Evolutionary conservation across 768 basidiomycete species (phyloP).

Genomic region (Suillus alpinus): DNA sequence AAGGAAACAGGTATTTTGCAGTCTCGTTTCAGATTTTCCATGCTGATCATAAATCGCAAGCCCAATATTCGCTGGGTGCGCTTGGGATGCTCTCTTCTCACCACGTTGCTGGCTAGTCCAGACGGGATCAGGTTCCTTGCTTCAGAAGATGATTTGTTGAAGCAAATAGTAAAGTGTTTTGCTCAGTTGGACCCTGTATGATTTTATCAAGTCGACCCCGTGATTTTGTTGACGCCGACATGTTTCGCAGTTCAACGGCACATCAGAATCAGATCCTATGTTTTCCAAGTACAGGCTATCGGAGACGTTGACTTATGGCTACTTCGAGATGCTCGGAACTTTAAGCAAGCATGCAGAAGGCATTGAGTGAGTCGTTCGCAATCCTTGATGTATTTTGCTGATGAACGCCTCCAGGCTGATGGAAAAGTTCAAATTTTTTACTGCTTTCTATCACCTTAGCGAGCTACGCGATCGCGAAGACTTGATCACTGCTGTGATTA

Average conservation of each 20-base stretch:
- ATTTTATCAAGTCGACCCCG: background rate
- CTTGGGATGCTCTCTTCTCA: conserved; percentile 78
- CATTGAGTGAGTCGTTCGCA: conserved; percentile 54
- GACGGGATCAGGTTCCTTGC: conserved; percentile 83
- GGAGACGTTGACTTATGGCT: conserved; percentile 84
- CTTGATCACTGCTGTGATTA: conserved; percentile 86
- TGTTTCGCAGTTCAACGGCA: conserved; percentile 59
- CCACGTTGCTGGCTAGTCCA: conserved; percentile 75
- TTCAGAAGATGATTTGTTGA: conserved; percentile 80
- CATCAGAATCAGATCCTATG: conserved; percentile 71
- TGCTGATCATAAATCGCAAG: conserved; percentile 36
- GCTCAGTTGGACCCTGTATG: conserved; percentile 89
- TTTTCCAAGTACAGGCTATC: conserved; percentile 83
- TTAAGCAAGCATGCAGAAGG: conserved; percentile 89
- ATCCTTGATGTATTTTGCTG: background rate
- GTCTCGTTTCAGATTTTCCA: conserved; percentile 7
- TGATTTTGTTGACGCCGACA: conserved; percentile 1
- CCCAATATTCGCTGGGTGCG: conserved; percentile 80
- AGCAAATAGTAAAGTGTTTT: conserved; percentile 83
- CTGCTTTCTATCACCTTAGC: conserved; percentile 91
- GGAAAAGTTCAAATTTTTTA: conserved; percentile 91
- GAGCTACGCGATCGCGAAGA: conserved; percentile 91
- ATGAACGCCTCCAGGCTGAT: conserved; percentile 53
- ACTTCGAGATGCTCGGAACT: conserved; percentile 93
- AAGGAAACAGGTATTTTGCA: conserved; percentile 52